These are phyloP conservation scores for Picea engelmannii DNA, from an alignment of 83 land plant species.

Conservation along the genomic window DNA sequence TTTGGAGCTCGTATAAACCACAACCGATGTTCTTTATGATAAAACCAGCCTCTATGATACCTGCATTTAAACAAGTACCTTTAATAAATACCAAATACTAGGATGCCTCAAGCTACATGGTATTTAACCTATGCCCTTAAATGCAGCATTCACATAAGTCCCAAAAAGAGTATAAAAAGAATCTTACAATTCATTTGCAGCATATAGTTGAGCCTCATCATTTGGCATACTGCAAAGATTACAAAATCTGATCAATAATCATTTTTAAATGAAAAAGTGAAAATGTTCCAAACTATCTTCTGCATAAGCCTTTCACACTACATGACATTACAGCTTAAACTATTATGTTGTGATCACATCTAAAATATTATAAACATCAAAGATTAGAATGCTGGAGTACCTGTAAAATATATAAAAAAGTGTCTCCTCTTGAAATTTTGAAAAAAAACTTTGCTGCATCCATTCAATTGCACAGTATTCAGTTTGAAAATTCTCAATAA, in stretches of 20 bases:
- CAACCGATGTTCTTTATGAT: conserved; percentile 60
- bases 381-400: conserved; percentile 25
- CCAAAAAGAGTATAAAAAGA: neutral
- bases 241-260: conserved; percentile 7
- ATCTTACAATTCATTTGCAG: conserved; percentile 89
- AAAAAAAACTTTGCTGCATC: conserved; percentile 64
- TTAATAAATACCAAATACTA: neutral
- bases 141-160: neutral
- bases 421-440: conserved; percentile 62
- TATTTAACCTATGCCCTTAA: neutral
- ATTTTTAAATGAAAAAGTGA: neutral
- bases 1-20: conserved; percentile 78
- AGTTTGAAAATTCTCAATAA: conserved; percentile 6
- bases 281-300: neutral
- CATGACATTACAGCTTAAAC: neutral
- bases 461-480: neutral
- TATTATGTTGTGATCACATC: neutral
- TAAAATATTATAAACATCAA: neutral
- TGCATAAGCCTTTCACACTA: neutral
- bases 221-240: conserved; percentile 82
- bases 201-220: conserved; percentile 91
- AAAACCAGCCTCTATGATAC: conserved; percentile 79
- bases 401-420: conserved; percentile 93
- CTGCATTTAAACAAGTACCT: conserved; percentile 40
- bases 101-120: conserved; percentile 8